Conservation (phyloP, 2,329 filamentous ascomycete genomes). For the Bipolaris bicolor region DNA sequence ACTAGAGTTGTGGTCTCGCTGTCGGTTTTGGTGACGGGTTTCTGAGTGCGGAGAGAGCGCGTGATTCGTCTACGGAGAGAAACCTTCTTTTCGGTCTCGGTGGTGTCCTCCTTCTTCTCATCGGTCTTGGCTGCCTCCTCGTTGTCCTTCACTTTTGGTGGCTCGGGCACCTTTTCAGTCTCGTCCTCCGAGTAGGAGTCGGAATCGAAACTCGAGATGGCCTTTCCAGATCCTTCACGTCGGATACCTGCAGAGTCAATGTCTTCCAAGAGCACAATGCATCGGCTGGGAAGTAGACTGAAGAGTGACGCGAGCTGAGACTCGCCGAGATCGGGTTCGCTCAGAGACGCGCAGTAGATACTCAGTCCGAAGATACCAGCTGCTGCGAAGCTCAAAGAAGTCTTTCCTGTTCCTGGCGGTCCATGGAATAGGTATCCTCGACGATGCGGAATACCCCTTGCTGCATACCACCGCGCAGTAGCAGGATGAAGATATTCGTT, state of each 20-base stretch:
- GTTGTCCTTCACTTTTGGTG: neutral
- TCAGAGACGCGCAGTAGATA: constrained; percentile 55
- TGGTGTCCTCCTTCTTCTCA: neutral
- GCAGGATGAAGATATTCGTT: constrained; percentile 77
- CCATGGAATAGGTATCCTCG: constrained; percentile 83
- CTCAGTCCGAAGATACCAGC: constrained; percentile 56
- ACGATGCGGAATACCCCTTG: constrained; percentile 83
- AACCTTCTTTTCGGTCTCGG: neutral
- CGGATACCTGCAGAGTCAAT: constrained; percentile 56
- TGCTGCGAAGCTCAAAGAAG: constrained; percentile 51
- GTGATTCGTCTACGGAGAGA: constrained; percentile 8
- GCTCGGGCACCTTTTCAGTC: neutral
- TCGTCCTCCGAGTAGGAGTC: neutral
- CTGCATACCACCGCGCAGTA: constrained; percentile 80
- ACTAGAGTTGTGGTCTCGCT: constrained; percentile 9
- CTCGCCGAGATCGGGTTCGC: constrained; percentile 76
- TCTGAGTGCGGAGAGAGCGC: neutral
- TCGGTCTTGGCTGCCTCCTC: neutral
- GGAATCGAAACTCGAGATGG: neutral
- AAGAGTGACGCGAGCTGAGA: constrained; percentile 61
- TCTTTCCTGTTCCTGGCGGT: constrained; percentile 81
- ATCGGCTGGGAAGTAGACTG: constrained; percentile 51
- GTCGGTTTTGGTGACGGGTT: neutral
- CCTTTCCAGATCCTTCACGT: constrained; percentile 31
- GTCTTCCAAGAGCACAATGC: constrained; percentile 56